Base-by-base conservation (phyloP, 768 basidiomycete species). In the Boletales sp. region DNA sequence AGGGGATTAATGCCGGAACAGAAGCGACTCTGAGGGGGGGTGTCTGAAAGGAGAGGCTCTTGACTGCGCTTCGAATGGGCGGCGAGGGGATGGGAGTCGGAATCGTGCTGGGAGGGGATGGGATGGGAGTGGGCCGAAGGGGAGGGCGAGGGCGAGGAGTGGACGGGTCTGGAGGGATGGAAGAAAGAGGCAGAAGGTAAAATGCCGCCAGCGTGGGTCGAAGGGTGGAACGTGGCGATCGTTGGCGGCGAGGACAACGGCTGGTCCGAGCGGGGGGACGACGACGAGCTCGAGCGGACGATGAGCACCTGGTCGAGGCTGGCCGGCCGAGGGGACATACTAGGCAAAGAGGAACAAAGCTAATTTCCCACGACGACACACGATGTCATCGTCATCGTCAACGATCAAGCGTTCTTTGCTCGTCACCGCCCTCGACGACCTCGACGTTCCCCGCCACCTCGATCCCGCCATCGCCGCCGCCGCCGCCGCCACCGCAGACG, bases 101-200 rank as follows among this genome's bases (percentile, higher is more conserved):
- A 57, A 36, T 53, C 54, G 65, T 44, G 64, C 38, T 74, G 74
- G 41, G 72, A 73, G 13, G 74, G 48, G 4, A 71, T 59, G 28
- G 49, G 54, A 5, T 70, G 68, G 65, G 50, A 57, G 31, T 34
- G 56, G 8, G 65, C 55, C 34, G 51, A 52, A 65, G 42, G 64
- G 39, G 57, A 57, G 44, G 67, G 71, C 44, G 72, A 62, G 21
- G 71, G 73, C 19, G 66, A 78, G 30, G 74, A 77, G 55, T 81
- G 72, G 19, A 67, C 65, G 0, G 86, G 88, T 44, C 82, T 76
- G 5, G 82, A 78, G 5, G 87, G 86, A 18, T 75, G 80, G 61
- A 90, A 90, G 71, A 91, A 90, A 8, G 86, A 84, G 5, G 87
- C 80, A 10, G 87, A 83, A 14, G 90, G 87, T 48, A 84, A 81